Evolutionary conservation across 257 asterid genomes (phyloP), one percentile per base, ranked within the genome.

Genomic region (Fraxinus quadrangulata): DNA sequence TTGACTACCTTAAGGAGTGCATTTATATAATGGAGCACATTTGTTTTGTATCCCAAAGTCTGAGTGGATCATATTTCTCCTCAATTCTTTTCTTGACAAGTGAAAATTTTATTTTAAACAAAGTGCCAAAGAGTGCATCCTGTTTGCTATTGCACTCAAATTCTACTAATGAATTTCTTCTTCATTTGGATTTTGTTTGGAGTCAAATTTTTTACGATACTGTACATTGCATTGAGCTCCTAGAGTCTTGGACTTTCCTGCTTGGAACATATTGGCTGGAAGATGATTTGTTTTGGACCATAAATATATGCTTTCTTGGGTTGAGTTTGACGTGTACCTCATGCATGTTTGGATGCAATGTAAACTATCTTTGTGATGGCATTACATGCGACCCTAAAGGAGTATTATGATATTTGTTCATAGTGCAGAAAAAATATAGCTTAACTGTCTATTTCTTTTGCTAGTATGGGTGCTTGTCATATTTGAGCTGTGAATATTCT

Each of bases 321-420:
- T 67, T 42, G 13, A 56, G 51, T 45, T 45, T 45, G 68, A 49
- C 12, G n/a, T 47, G 61, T 61, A 49, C 31, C 39, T 34, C 81
- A 39, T 71, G 49, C 71, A 37, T 6, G 33, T 63, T 71, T 68
- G 73, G 31, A 42, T 74, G 61, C 39, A 30, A 30, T 36, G 54
- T 68, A 42, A 33, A 69, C 51, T 72, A 6, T 54, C 71, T 69
- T 66, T 49, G 28, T 11, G 56, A n/a, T 49, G 37, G n/a, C 13
- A 51, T 59, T 72, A 72, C 63, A 42, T 26, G 37, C 59, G 26
- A 28, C 37, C 13, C 66, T 56, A 68, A 61, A 77, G 54, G 74
- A 66, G 45, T 36, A 74, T 73, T 76, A 79, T 77, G 75, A 69
- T 79, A 67, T 66, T 72, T 74, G 77, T 45, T 78, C 83, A 66